A percentile compares a stretch with the other conserved stretches of the same genome.
These are phyloP conservation scores for Kodamaea neixiangensis DNA, from an alignment of 805 yeast genomes.

Conservation along the genomic window DNA sequence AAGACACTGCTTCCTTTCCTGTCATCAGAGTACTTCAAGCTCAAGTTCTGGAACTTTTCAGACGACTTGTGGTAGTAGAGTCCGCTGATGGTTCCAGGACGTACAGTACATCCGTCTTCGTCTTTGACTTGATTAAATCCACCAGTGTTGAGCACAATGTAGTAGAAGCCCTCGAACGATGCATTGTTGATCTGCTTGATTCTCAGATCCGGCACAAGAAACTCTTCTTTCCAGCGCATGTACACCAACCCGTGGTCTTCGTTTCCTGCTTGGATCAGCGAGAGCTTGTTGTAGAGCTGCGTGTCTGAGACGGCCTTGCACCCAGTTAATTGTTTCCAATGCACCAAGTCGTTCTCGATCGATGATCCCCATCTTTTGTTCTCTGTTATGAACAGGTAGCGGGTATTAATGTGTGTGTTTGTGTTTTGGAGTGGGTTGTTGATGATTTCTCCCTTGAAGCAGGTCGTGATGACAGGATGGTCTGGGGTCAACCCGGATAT, in stretches of 20 bases:
- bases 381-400: conserved; percentile 57
- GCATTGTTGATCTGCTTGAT: conserved; percentile 68
- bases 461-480: conserved; percentile 66
- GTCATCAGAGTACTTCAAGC: conserved; percentile 55
- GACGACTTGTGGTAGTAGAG: conserved; percentile 80
- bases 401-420: conserved; percentile 17
- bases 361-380: conserved; percentile 58
- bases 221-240: conserved; percentile 96
- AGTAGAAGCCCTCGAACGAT: conserved; percentile 90
- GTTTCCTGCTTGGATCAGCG: conserved; percentile 30
- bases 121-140: conserved; percentile 11
- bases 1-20: conserved; percentile 37
- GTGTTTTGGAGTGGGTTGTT: conserved; percentile 44
- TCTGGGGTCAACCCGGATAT: conserved; percentile 65
- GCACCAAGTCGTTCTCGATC: conserved; percentile 46
- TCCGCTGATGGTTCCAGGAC: conserved; percentile 75
- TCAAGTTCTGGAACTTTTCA: conserved; percentile 78
- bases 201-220: conserved; percentile 76
- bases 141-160: conserved; percentile 76
- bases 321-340: conserved; percentile 50
- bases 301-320: conserved; percentile 49
- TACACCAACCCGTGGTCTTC: conserved; percentile 48
- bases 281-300: conserved; percentile 28
- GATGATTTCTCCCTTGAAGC: conserved; percentile 70
- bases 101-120: conserved; percentile 13